phyloP scores from a whole-genome alignment of 345 rosid species.

The Populus simonii region DNA sequence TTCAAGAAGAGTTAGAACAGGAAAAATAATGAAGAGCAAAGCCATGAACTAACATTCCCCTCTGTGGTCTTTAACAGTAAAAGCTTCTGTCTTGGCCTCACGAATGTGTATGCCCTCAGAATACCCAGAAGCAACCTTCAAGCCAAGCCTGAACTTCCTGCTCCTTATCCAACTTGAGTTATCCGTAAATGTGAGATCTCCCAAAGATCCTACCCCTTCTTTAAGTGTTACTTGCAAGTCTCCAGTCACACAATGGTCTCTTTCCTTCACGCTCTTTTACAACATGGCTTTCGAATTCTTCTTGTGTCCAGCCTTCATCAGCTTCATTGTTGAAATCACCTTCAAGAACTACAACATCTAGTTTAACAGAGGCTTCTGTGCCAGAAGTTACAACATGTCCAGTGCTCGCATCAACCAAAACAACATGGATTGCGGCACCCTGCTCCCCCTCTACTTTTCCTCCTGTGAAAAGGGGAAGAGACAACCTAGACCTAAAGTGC shows the following conservation, averaged over 20 bases:
- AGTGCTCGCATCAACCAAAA: conserved; percentile 64
- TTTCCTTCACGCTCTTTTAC: conserved; percentile 96
- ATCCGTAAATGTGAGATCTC: conserved; percentile 87
- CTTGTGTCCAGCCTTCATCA: conserved; percentile 89
- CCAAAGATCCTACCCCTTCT: conserved; percentile 95
- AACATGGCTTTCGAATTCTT: conserved; percentile 87
- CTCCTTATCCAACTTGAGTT: conserved; percentile 99
- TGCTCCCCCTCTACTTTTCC: conserved; percentile 99
- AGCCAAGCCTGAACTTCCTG: conserved; percentile 91
- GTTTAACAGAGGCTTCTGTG: conserved; percentile 69
- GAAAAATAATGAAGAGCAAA: not conserved
- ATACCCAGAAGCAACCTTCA: conserved; percentile 68
- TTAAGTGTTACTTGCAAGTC: conserved; percentile 84
- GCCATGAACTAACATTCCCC: conserved; percentile 69
- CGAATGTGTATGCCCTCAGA: conserved; percentile 78
- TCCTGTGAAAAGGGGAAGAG: conserved; percentile 97
- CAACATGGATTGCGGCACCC: conserved; percentile 87
- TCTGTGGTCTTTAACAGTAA: conserved; percentile 92
- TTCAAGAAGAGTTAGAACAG: not conserved
- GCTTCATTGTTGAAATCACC: conserved; percentile 93
- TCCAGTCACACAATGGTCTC: conserved; percentile 85
- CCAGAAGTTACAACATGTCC: conserved; percentile 76
- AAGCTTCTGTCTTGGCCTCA: conserved; percentile 98
- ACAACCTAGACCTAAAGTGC: conserved; percentile 77
- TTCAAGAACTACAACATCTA: conserved; percentile 90